Evolutionary conservation across 495 filamentous ascomycete species (phyloP).

Genomic region (Neurospora intermedia): DNA sequence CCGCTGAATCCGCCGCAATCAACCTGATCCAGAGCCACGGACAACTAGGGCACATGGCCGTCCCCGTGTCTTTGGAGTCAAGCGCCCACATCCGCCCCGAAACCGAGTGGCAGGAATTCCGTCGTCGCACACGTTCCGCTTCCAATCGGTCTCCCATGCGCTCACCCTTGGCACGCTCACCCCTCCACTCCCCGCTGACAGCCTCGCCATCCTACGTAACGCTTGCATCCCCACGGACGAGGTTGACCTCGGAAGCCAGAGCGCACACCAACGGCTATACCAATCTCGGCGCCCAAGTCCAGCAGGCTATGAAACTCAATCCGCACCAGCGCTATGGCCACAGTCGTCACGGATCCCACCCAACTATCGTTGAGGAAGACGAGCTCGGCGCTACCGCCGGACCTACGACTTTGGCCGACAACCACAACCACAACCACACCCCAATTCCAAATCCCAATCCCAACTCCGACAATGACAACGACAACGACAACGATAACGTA

Average conservation of each 20-base stretch:
- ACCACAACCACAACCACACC: neutral
- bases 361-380: neutral
- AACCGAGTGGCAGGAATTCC: constrained; percentile 44
- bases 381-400: neutral
- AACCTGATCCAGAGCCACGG: constrained; percentile 2
- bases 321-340: neutral
- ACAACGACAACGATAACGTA: too few relatives aligned
- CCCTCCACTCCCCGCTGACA: constrained; percentile 6
- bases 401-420: neutral
- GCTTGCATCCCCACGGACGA: neutral
- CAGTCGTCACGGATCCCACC: neutral
- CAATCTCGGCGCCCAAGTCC: neutral
- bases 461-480: too few relatives aligned
- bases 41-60: constrained; percentile 16
- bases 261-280: neutral
- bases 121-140: constrained; percentile 30
- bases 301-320: neutral
- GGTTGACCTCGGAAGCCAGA: neutral
- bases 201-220: constrained; percentile 7
- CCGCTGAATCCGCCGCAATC: constrained; percentile 13
- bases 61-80: constrained; percentile 22
- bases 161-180: neutral
- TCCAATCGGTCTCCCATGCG: neutral
- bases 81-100: constrained; percentile 20
- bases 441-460: too few relatives aligned